Percentiles rank a stretch among this genome's conserved stretches.
phyloP scores from a whole-genome alignment of 805 yeast genomes.

The Geotrichum ghanense region DNA sequence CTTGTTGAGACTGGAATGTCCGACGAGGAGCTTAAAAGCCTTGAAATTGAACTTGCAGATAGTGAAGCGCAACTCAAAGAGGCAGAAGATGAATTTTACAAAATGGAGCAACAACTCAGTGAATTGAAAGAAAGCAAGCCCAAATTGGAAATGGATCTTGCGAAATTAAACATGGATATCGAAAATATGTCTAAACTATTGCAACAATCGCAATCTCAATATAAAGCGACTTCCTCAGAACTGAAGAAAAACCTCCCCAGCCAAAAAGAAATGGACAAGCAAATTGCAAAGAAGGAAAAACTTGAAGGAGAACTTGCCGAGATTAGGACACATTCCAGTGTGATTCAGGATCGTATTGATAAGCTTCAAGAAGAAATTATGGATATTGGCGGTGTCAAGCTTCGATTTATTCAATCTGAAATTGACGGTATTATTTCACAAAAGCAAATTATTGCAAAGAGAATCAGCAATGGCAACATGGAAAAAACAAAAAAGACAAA shows the following conservation, averaged over 20 bases:
- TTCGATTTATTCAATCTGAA: constrained; percentile 67
- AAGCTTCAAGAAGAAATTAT: constrained; percentile 64
- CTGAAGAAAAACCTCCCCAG: constrained; percentile 12
- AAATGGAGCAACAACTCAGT: constrained; percentile 49
- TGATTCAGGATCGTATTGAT: constrained; percentile 44
- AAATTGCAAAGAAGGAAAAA: constrained; percentile 24
- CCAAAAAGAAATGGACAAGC: constrained; percentile 25
- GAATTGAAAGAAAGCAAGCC: constrained; percentile 58
- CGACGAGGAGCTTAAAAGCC: constrained; percentile 42
- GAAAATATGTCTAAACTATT: constrained; percentile 46
- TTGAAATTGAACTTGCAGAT: constrained; percentile 39
- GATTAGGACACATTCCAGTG: constrained; percentile 44
- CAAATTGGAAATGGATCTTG: constrained; percentile 48
- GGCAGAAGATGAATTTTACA: constrained; percentile 34
- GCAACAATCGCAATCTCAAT: constrained; percentile 32
- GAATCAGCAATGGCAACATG: constrained; percentile 45
- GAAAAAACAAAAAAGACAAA: constrained; percentile 50
- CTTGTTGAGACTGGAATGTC: constrained; percentile 30
- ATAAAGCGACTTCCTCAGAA: constrained; percentile 25
- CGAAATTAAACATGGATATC: constrained; percentile 52
- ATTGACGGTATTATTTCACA: constrained; percentile 66
- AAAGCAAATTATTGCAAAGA: constrained; percentile 47
- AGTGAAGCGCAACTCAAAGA: constrained; percentile 43
- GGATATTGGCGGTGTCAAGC: constrained; percentile 83
- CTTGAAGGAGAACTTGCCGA: constrained; percentile 32